Base-by-base conservation (phyloP, 345 rosid species). In the Gossypium longicalyx region DNA sequence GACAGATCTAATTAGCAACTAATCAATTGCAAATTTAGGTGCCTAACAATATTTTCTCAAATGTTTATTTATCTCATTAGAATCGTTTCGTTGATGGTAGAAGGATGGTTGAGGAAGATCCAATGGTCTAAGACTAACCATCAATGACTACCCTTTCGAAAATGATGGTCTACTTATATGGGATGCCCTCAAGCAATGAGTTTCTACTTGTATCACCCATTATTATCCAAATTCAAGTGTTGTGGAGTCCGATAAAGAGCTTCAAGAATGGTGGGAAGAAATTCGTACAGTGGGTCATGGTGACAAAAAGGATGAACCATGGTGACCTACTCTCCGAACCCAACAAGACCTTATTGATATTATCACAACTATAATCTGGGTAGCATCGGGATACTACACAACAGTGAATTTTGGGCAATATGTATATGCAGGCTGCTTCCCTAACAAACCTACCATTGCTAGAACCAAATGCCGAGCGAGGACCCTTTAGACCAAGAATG, bases 371-470 rank as follows among this genome's bases (percentile, higher is more conserved):
- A 84, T 88, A 0, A 74, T 74, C 0, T 86, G 90, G 90, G 79
- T 82, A 6, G 5, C 87, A 34, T 85, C 90, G 1, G 87, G 84
- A 1, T 90, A 83, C 74, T 89, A 88, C 9, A 84, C 89, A 1
- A 77, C 89, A 0, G 89, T 88, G 2, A 86, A 88, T 83, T 88
- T 84, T 17, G 90, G 89, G 2, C 92, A 88, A 25, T 86, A 88
- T 62, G 4, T 81, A 16, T 83, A 64, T 29, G 90, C 53, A 0
- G 92, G 88, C 0, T 86, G 85, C 77, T 81, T 89, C 67, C 88
- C 90, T 0, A 89, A 81, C 57, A 67, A 85, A 60, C 90, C 92
- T 0, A 80, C 90, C 38, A 76, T 80, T 15, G 83, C 86, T 0
- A 82, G 90, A 52, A 54, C 7, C 9, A 78, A 82, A 85, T 89